A percentile compares a stretch with the other conserved stretches of the same genome.
These are phyloP conservation scores for Neonectria punicea DNA, from an alignment of 2,329 filamentous ascomycete genomes.

Conservation along the genomic window DNA sequence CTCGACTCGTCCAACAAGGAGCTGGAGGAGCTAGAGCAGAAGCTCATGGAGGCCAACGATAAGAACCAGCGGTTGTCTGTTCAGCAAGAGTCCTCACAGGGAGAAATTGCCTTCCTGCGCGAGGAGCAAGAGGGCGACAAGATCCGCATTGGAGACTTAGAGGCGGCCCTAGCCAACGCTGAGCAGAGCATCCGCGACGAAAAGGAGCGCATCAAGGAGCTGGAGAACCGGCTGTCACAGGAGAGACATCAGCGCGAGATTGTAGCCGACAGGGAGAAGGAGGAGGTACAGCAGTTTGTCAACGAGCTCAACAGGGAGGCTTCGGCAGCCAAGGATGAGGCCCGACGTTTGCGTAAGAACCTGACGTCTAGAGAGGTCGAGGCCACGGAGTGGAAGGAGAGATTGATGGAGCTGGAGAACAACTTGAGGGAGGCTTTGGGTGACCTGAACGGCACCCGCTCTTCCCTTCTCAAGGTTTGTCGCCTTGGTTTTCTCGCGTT, in stretches of 20 bases:
- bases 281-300: conserved; percentile 92
- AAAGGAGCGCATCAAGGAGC: conserved; percentile 77
- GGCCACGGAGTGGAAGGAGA: conserved; percentile 89
- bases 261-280: conserved; percentile 88
- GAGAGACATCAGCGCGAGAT: conserved; percentile 90
- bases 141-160: conserved; percentile 95
- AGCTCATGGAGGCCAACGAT: conserved; percentile 83
- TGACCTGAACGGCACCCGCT: conserved; percentile 86
- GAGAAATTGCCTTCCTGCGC: conserved; percentile 92
- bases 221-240: conserved; percentile 78
- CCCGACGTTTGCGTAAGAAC: conserved; percentile 82
- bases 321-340: conserved; percentile 85
- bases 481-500: neutral
- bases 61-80: conserved; percentile 90
- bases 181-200: conserved; percentile 86
- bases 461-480: conserved; percentile 81
- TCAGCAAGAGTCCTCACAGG: conserved; percentile 91
- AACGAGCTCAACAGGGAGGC: conserved; percentile 92
- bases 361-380: conserved; percentile 88
- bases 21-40: conserved; percentile 85
- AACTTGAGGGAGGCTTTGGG: conserved; percentile 88
- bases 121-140: conserved; percentile 98
- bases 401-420: conserved; percentile 88
- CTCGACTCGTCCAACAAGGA: conserved; percentile 86
- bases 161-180: conserved; percentile 82